Conservation (phyloP, 2,329 filamentous ascomycete genomes). For the Clarireedia homoeocarpa region DNA sequence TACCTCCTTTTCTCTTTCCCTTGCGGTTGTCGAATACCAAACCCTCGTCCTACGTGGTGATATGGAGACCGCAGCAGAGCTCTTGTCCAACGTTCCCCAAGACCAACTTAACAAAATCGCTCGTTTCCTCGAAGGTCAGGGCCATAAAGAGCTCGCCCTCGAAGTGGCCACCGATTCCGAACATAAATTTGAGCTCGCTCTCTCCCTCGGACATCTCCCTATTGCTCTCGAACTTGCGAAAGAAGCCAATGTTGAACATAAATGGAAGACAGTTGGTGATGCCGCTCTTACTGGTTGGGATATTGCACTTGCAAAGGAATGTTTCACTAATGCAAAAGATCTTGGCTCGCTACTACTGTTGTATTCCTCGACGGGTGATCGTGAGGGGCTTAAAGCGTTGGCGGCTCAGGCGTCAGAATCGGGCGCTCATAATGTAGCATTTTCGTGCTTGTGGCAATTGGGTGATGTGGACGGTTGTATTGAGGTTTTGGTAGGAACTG, state of each 20-base stretch:
- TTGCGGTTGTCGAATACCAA: slow-evolving; percentile 93
- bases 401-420: slow-evolving; percentile 67
- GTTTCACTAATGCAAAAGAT: slow-evolving; percentile 86
- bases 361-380: slow-evolving; percentile 77
- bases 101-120: slow-evolving; percentile 98
- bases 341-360: slow-evolving; percentile 81
- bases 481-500: slow-evolving; percentile 70
- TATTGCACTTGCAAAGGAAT: slow-evolving; percentile 79
- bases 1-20: slow-evolving; percentile 82
- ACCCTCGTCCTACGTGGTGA: slow-evolving; percentile 90
- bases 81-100: slow-evolving; percentile 75
- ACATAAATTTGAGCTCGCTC: slow-evolving; percentile 90
- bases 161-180: slow-evolving; percentile 92
- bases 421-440: slow-evolving; percentile 86
- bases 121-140: slow-evolving; percentile 92
- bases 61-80: slow-evolving; percentile 81
- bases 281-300: slow-evolving; percentile 84
- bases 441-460: slow-evolving; percentile 81
- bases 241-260: slow-evolving; percentile 82
- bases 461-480: slow-evolving; percentile 77
- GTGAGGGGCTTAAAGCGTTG: slow-evolving; percentile 63
- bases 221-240: slow-evolving; percentile 80
- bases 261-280: slow-evolving; percentile 97
- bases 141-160: slow-evolving; percentile 90
- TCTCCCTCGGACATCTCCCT: slow-evolving; percentile 74